Evolutionary conservation across 1,139 yeast genomes (phyloP).

Genomic region (Petasospora rhodanensis): DNA sequence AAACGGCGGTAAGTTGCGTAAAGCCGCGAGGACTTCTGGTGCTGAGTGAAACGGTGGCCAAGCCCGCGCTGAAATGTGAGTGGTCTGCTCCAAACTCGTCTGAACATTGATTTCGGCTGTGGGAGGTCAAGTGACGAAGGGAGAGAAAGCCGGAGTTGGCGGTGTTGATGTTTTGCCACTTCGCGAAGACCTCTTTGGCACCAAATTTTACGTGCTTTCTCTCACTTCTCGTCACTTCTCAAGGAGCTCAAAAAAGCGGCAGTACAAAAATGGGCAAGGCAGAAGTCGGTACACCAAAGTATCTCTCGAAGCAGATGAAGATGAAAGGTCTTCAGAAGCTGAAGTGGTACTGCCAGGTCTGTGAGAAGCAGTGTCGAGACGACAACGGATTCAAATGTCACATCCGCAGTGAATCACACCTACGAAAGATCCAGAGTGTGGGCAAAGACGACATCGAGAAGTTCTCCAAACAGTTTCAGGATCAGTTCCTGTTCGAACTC

Average conservation of each 20-base stretch:
- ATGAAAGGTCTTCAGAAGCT: constrained; percentile 83
- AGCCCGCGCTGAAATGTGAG: no score
- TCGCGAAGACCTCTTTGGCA: no score
- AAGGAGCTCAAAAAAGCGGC: no score
- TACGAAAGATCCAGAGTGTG: constrained; percentile 48
- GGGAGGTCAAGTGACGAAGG: no score
- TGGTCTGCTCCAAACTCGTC: no score
- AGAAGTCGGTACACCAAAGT: constrained; percentile 80
- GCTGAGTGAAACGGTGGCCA: no score
- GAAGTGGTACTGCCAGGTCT: constrained; percentile 84
- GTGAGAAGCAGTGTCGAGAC: constrained; percentile 91
- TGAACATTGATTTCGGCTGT: no score
- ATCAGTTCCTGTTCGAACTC: constrained; percentile 62
- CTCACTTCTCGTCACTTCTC: no score
- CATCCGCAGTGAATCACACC: constrained; percentile 70
- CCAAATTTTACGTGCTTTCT: no score
- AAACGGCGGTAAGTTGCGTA: constrained; percentile 29
- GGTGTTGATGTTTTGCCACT: no score
- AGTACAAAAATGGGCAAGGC: constrained; percentile 54
- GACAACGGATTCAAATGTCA: constrained; percentile 94
- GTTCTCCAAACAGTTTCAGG: constrained; percentile 56
- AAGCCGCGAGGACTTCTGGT: constrained; percentile 6
- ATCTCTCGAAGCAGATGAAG: constrained; percentile 71
- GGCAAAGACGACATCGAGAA: constrained; percentile 46
- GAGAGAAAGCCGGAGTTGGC: no score